These are phyloP conservation scores for Corylus heterophylla DNA, from an alignment of 306 rosid species.

Conservation along the genomic window DNA sequence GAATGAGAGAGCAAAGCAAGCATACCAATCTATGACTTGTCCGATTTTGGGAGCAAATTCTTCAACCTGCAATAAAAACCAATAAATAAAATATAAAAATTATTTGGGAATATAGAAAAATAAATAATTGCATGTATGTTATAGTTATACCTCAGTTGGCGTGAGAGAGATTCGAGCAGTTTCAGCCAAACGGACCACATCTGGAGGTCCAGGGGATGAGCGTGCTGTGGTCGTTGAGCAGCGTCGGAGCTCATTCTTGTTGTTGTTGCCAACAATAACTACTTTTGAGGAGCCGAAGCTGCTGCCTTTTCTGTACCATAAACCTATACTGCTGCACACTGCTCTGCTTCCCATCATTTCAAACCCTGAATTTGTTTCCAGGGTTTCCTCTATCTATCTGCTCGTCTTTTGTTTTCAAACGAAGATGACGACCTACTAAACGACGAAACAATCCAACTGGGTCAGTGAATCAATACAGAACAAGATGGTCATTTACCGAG, in stretches of 20 bases:
- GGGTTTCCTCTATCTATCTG: too few relatives aligned
- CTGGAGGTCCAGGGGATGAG: slow-evolving; percentile 66
- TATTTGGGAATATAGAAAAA: not conserved
- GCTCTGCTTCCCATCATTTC: not conserved
- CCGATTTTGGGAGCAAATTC: slow-evolving; percentile 77
- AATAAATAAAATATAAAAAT: not conserved
- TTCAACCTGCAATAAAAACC: slow-evolving; percentile 47
- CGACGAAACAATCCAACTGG: too few relatives aligned
- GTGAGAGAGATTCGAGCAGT: slow-evolving; percentile 76
- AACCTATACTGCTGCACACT: not conserved
- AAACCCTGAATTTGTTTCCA: not conserved
- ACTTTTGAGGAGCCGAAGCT: slow-evolving; percentile 13
- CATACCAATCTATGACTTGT: slow-evolving; percentile 75
- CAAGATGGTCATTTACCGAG: too few relatives aligned
- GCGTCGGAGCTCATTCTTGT: slow-evolving; percentile 10
- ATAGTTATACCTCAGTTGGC: slow-evolving; percentile 48
- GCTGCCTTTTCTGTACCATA: not conserved
- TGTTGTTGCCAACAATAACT: not conserved
- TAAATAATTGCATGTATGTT: not conserved
- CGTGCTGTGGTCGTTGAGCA: slow-evolving; percentile 31
- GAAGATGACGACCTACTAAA: too few relatives aligned
- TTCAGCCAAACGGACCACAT: slow-evolving; percentile 67
- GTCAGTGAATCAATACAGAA: too few relatives aligned
- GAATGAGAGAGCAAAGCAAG: not conserved
- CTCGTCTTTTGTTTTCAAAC: too few relatives aligned